Conservation (phyloP, 169 alveolate genomes). For the Haemoproteus tartakovskyi region DNA sequence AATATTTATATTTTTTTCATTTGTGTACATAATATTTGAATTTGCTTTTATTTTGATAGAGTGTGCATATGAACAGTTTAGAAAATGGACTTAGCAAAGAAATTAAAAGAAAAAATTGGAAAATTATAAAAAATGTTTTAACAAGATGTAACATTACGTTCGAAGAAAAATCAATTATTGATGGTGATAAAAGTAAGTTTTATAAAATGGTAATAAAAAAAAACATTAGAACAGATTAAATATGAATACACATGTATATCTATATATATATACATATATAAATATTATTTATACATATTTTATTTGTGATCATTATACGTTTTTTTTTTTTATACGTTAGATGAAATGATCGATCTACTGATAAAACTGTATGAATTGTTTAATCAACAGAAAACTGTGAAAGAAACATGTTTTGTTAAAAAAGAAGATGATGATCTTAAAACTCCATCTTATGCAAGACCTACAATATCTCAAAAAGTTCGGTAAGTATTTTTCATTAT, state of each 20-base stretch:
- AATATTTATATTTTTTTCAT: background rate
- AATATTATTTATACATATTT: too few species aligned
- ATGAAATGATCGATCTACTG: constrained; percentile 17
- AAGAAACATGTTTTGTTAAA: constrained; percentile 7
- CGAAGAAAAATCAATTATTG: constrained; percentile 56
- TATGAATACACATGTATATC: background rate
- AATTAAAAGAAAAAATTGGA: constrained; percentile 63
- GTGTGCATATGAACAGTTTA: constrained; percentile 42
- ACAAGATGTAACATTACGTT: constrained; percentile 15
- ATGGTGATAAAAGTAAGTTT: constrained; percentile 47
- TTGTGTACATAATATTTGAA: background rate
- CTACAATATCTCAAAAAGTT: constrained; percentile 64
- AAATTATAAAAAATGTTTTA: constrained; percentile 25
- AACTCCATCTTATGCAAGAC: constrained; percentile 52
- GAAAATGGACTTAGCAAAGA: constrained; percentile 65
- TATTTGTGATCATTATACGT: too few species aligned
- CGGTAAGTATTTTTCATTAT: constrained; percentile 7
- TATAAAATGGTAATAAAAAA: background rate
- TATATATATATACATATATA: background rate
- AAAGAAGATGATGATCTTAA: constrained; percentile 6
- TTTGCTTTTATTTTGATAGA: constrained; percentile 11
- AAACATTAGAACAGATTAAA: constrained; percentile 4
- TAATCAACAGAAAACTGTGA: constrained; percentile 13
- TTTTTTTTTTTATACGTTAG: constrained; percentile 2
- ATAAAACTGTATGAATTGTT: constrained; percentile 50